These are phyloP conservation scores for Pseudocercospora ulei DNA, from an alignment of 2,329 filamentous ascomycete species.

Conservation along the genomic window DNA sequence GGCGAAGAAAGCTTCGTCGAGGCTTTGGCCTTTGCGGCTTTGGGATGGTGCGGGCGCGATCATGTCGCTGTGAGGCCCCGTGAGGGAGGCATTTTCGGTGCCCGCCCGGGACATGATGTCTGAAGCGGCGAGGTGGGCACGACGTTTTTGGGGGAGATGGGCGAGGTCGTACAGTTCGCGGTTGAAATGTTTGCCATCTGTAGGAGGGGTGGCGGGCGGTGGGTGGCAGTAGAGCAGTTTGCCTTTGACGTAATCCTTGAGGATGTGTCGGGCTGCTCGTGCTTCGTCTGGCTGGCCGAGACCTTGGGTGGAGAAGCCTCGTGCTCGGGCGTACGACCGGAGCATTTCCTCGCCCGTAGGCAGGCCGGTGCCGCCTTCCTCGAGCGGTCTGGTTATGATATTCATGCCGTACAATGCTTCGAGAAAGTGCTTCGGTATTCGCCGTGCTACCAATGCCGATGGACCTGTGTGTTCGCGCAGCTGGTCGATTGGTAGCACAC, in stretches of 20 bases:
- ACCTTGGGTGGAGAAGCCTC: slow-evolving; percentile 84
- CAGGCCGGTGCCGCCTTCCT: slow-evolving; percentile 84
- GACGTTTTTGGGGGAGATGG: slow-evolving; percentile 73
- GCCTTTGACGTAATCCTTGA: slow-evolving; percentile 96
- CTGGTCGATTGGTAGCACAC: slow-evolving; percentile 91
- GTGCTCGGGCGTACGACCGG: slow-evolving; percentile 71
- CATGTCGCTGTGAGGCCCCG: slow-evolving; percentile 43
- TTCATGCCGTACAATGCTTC: slow-evolving; percentile 91
- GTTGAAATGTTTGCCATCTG: slow-evolving; percentile 73
- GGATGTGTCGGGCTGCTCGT: slow-evolving; percentile 72
- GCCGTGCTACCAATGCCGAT: slow-evolving; percentile 66
- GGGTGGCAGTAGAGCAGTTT: slow-evolving; percentile 89
- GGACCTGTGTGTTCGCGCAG: slow-evolving; percentile 87
- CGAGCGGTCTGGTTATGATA: slow-evolving; percentile 66
- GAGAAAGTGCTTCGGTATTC: slow-evolving; percentile 78
- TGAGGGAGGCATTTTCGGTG: slow-evolving; percentile 36
- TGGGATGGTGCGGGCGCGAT: slow-evolving; percentile 37
- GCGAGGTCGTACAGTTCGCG: slow-evolving; percentile 72
- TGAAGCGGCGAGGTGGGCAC: slow-evolving; percentile 52
- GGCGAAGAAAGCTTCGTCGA: slow-evolving; percentile 88
- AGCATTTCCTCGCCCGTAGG: slow-evolving; percentile 80
- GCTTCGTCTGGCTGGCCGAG: slow-evolving; percentile 83
- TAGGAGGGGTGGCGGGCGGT: slow-evolving; percentile 56
- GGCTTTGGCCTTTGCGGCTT: slow-evolving; percentile 62
- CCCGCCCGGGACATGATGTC: slow-evolving; percentile 31